Base-by-base conservation (phyloP, 2,329 filamentous ascomycete genomes). In the Aspergillus transmontanensis region DNA sequence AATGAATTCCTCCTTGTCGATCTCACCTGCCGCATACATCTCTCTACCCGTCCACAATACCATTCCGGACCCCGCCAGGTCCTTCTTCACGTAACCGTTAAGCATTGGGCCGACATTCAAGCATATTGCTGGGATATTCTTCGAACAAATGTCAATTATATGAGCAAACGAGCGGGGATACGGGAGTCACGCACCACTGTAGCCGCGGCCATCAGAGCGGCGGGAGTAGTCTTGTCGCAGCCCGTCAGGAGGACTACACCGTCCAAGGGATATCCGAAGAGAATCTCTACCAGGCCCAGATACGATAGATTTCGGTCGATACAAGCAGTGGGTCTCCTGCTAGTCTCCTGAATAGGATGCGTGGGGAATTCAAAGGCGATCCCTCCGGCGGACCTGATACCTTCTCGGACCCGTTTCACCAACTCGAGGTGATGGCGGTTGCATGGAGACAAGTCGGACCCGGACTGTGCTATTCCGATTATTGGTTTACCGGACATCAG, bases 21-120 rank as follows among this genome's bases (percentile, higher is more conserved):
- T 82, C 60, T 83, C 75, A 9, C 82, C 82, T 1, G 81, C 78
- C 10, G 81, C 79, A 67, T 82, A 78, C 65, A 81, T 75, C 66
- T 85, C 82, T 59, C 82, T 75, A 3, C 80, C 82, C 60, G 81
- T 79, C 83, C 83, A 85, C 10, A 84, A 67, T 11, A 84, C 78
- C 53, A 77, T 79, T 0, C 83, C 83, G 0, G 81, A 79, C 11
- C 83, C 83, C 14, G 81, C 78, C 34, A 78, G 70, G 36, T 80
- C 72, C 7, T 73, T 76, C 28, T 78, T 75, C 12, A 77, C 66
- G 65, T 82, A 82, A 4, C 83, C 83, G 64, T 85, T 84, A 26
- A 85, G 72, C 83, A 85, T 85, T 1, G 83, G 83, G 1, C 83
- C 83, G 28, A 85, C 82, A 58, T 85, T 85, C 58, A 85, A 75